Base-by-base conservation (phyloP, 1,139 yeast genomes). In the Insectozyma bohioensis region DNA sequence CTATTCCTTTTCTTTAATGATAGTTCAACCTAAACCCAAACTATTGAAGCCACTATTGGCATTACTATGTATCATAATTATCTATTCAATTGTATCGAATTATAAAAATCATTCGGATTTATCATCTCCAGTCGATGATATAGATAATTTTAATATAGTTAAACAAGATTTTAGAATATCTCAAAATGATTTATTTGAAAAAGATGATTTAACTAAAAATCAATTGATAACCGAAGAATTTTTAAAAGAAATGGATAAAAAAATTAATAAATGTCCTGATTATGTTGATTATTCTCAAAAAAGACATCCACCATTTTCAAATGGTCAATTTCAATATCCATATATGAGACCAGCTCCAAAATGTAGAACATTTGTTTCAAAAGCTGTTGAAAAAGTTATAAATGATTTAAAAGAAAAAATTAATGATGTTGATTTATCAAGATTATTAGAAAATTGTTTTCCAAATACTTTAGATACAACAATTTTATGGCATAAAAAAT, bases 391-490 rank as follows among this genome's bases (percentile, higher is more conserved):
- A 39, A 46, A 51, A n/a, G 62, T 80, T 24, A 75, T 87, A 17
- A 52, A 47, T 1, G 81, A 78, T 36, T 63, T 85, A 52, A 72
- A 61, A 33, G 25, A 32, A 3, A 70, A 72, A 46, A 63, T 85
- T 13, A 54, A 56, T 23, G 80, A 81, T 49, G 72, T 72, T 0
- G 95, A 87, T 53, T 59, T 87, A 34, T 85, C 84, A 2, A 62
- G 94, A 34, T 58, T 87, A 40, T 73, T 87, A 46, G 95, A 86
- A 49, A 87, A 87, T 52, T 74, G 94, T 35, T 72, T 87, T 40
- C 96, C 96, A 6, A 88, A 88, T 51, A 87, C 96, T 0, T 62
- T 88, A 33, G 96, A 87, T 50, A 87, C 96, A 0, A 86, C 96
- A 0, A 77, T 87, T 30, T 64, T 84, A 37, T 87, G 90, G 87